A percentile compares a stretch with the other conserved stretches of the same genome.
These are phyloP conservation scores for Salix udensis DNA, from an alignment of 345 rosid species.

Conservation along the genomic window DNA sequence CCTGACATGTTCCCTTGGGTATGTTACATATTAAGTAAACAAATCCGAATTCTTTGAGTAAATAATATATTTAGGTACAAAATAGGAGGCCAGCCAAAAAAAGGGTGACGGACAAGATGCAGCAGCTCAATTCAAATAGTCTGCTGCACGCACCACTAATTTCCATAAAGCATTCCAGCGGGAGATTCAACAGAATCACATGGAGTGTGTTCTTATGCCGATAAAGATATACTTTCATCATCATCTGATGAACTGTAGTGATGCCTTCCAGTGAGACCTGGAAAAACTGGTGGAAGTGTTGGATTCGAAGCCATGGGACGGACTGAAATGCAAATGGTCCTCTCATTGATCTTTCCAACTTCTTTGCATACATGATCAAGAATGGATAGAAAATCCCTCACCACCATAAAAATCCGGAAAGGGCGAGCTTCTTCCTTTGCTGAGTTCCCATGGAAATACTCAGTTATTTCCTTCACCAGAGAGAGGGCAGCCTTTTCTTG, in stretches of 20 bases:
- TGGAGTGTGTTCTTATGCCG: neutral
- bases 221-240: constrained; percentile 32
- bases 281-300: constrained; percentile 42
- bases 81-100: neutral
- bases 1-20: neutral
- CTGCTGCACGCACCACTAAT: neutral
- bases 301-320: constrained; percentile 39
- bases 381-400: too few species aligned
- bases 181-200: neutral
- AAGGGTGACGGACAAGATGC: too few species aligned
- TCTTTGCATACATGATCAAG: too few species aligned
- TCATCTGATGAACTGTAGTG: constrained; percentile 32
- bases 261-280: constrained; percentile 34
- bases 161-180: neutral
- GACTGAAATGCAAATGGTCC: constrained; percentile 58
- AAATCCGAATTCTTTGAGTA: constrained; percentile 3
- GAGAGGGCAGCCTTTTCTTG: constrained; percentile 41
- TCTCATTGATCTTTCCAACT: too few species aligned
- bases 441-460: constrained; percentile 86
- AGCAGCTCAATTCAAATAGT: neutral
- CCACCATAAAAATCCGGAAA: constrained; percentile 60
- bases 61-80: neutral
- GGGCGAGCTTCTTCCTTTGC: constrained; percentile 75
- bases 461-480: constrained; percentile 67
- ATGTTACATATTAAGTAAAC: constrained; percentile 11